Conservation (phyloP, 2,329 filamentous ascomycete genomes). For the Fusarium pininemorale region DNA sequence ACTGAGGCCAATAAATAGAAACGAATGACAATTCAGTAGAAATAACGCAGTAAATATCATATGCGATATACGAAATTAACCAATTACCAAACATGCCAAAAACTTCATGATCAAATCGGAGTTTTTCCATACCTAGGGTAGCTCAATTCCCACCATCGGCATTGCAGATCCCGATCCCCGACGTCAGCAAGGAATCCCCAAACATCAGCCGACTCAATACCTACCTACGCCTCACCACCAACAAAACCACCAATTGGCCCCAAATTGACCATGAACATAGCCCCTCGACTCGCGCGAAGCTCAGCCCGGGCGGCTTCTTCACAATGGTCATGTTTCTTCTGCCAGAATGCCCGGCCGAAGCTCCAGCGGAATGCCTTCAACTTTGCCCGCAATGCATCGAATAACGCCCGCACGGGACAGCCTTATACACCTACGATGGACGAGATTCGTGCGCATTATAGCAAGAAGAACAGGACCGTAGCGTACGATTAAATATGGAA, state of each 20-base stretch:
- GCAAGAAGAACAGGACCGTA: conserved; percentile 72
- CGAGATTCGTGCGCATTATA: conserved; percentile 70
- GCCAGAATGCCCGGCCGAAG: conserved; percentile 47
- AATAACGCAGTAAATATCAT: not conserved
- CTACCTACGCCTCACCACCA: conserved; percentile 15
- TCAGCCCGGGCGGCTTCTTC: conserved; percentile 39
- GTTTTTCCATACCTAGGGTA: not conserved
- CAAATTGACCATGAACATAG: conserved; percentile 52
- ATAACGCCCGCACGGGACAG: conserved; percentile 39
- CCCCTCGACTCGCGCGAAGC: conserved; percentile 49
- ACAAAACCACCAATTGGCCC: not conserved
- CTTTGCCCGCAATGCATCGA: conserved; percentile 47
- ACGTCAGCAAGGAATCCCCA: conserved; percentile 40
- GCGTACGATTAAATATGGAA: conserved; percentile 41
- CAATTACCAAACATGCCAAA: not conserved
- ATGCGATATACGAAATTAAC: not conserved
- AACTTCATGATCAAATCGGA: not conserved
- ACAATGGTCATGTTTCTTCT: conserved; percentile 52
- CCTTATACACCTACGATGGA: conserved; percentile 62
- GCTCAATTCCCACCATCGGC: conserved; percentile 4
- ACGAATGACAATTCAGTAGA: not conserved
- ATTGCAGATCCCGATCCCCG: conserved; percentile 36
- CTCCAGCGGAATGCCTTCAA: conserved; percentile 34
- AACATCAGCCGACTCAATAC: conserved; percentile 39
- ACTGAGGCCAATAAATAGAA: not conserved